Evolutionary conservation across 345 rosid genomes (phyloP).

Genomic region (Brassica napus): DNA sequence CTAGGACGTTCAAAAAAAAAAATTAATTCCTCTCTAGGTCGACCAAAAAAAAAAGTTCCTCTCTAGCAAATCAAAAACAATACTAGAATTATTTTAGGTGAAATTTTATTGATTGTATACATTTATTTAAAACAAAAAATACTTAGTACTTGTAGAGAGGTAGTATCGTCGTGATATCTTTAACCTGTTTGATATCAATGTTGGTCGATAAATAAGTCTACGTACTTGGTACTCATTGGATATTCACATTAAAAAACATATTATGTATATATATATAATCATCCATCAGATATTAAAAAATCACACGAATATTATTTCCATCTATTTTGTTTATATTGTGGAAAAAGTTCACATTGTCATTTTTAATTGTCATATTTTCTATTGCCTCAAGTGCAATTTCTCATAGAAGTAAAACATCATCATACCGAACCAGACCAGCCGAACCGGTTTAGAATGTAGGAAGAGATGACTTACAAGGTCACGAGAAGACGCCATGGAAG

Average conservation of each 20-base stretch:
- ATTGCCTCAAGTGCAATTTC: background rate
- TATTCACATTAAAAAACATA: background rate
- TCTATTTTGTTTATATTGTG: background rate
- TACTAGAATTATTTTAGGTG: background rate
- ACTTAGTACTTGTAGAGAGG: background rate
- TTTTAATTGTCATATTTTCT: background rate
- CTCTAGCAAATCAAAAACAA: background rate
- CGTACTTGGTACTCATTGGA: background rate
- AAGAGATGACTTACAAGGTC: slow-evolving; percentile 34
- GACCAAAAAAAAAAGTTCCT: background rate
- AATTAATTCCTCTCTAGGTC: no score
- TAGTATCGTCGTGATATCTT: background rate
- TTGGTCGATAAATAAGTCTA: background rate
- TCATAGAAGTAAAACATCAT: background rate
- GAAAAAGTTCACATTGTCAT: background rate
- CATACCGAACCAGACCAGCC: background rate
- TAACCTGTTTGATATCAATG: background rate
- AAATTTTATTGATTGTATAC: background rate
- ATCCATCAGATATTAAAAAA: background rate
- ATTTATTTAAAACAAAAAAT: background rate
- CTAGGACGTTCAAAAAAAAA: no score
- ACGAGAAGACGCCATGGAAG: slow-evolving; percentile 44
- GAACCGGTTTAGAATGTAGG: slow-evolving; percentile 15
- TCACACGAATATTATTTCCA: background rate
- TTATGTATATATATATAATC: background rate